Evolutionary conservation across 2,329 filamentous ascomycete species (phyloP), one percentile per base, ranked within the genome.

Genomic region (Nothopassalora personata): DNA sequence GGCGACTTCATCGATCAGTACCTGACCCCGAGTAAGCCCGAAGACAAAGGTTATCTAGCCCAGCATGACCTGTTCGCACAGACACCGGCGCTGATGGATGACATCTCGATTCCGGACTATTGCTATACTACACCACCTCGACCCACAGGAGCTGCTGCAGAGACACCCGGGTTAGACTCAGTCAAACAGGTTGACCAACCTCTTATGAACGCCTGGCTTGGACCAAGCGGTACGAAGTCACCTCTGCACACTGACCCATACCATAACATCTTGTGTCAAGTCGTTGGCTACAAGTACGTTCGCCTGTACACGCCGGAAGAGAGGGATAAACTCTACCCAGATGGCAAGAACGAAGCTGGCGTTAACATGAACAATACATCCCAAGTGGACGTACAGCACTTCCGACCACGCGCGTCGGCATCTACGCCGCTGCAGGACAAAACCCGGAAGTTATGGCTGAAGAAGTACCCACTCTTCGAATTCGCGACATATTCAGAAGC

Each of bases 321-420:
- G 48, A 85, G 82, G 4, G 65, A 71, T 1, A 76, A 73, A 3
- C 74, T 96, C 69, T 82, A 85, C 56, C 85, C 90, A 0, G 77
- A 84, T 30, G 81, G 83, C 0, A 72, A 78, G 1, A 87, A 89
- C 63, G 81, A 81, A 28, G 75, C 75, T 10, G 89, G 89, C 0
- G 86, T 97, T 23, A 87, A 95, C 72, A 97, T 97, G 92, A 86
- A 85, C 19, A 99, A 99, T 71, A 97, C 93, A 1, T 95, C 90
- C 54, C 71, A 76, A 43, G 76, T 96, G 10, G 93, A 97, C 69
- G 74, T 97, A 4, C 56, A 53, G 1, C 53, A 62, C 23, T 55
- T 64, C 51, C 54, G 52, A 23, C 63, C 63, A 11, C 23, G 39
- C 9, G 31, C 57, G 18, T 15, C 4, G 15, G 11, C 10, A 28